Evolutionary conservation across 768 basidiomycete species (phyloP), one percentile per base, ranked within the genome.

Genomic region (Lenzites betulinus): DNA sequence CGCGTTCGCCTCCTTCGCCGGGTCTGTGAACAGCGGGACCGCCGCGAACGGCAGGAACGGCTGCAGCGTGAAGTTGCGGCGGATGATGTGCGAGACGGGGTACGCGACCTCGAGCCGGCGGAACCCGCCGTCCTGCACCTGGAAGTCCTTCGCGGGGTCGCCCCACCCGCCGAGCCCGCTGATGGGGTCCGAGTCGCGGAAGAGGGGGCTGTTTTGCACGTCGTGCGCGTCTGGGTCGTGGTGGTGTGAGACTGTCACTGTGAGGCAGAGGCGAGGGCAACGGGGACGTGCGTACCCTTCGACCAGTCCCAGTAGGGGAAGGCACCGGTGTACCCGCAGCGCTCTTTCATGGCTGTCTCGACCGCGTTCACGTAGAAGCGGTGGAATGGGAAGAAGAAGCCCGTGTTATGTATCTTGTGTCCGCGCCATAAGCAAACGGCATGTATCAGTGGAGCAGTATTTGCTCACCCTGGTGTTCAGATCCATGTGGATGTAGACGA

Each of bases 31-130:
- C 42, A 67, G 44, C 11, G 53, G 53, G 16, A 47, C 33, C 43
- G 28, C 41, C 16, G 28, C 54, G 42, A 62, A 35, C 51, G n/a
- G 33, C 41, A 64, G 22, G 50, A 55, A 76, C n/a, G 76, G 75
- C 54, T 69, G 69, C 9, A 72, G 69, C 1, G 71, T 73, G 66
- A 69, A 77, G 50, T 71, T 73, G 9, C 76, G 68, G 20, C 76
- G 71, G 28, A 76, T 23, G 25, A 49, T 64, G 62, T 77, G 75
- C 33, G 71, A 69, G 20, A 63, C 62, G 15, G 75, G 75, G 46
- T 77, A 77, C 12, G 74, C 62, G 13, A 72, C 59, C 13, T 59
- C 51, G 53, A 72, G 58, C 30, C 57, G 51, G 15, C 65, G 65
- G 62, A 75, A 72, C 5, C 63, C 75, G 39, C 75, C 75, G 47